Base-by-base conservation (phyloP, 2,329 filamentous ascomycete species). In the Gnomoniopsis sp. region DNA sequence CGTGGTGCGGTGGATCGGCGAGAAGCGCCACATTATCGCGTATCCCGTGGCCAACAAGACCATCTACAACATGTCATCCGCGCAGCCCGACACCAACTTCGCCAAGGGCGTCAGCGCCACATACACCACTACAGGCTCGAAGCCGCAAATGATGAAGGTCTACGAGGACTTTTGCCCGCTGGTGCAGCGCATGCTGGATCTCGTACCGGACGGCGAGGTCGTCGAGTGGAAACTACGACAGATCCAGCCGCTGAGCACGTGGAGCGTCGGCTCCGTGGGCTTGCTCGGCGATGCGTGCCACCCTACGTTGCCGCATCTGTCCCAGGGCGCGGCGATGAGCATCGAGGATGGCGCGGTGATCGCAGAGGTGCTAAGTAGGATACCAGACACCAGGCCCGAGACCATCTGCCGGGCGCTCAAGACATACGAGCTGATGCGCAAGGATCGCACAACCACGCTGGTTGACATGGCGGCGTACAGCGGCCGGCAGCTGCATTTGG, bases 1-100 rank as follows among this genome's bases (percentile, higher is more conserved):
- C 51, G 88, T 88, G 2, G 87, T 86, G 43, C 82, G 90, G 52
- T 93, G 89, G 89, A 88, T 93, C 53, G 89, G 89, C 34, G 85
- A 86, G 68, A 83, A 83, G 65, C 81, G 88, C 1, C 90, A 93
- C 71, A 88, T 91, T 70, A 90, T 93, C 65, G 88, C 88, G 0
- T 93, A 93, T 69, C 86, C 89, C 0, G 86, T 93, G 47, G 80
- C 83, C 62, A 82, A 79, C 67, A 85, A 90, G 66, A 79, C 78
- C 38, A 80, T 87, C 65, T 88, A 87, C 74, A 88, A 88, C 71
- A 73, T 88, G 36, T 85, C 84, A 14, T 79, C 84, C 12, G 77
- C 82, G 33, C 85, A 88, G 69, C 85, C 85, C 2, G 85, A 88
- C 65, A 74, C 72, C 63, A 81, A 85, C 68, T 86, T 85, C 57